Base-by-base conservation (phyloP, 345 rosid genomes). In the Brassica carinata region DNA sequence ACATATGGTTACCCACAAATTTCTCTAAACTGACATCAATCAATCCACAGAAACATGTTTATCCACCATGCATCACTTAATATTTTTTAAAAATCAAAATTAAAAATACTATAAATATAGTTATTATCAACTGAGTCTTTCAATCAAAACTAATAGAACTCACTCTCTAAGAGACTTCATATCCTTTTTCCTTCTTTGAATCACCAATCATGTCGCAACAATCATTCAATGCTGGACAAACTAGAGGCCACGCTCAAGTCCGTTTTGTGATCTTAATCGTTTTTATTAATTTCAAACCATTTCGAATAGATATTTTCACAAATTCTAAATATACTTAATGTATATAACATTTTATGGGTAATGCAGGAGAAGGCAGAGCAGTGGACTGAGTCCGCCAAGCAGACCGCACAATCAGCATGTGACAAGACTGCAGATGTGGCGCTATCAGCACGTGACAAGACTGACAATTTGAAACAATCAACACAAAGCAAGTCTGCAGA, bases 351-450 rank as follows among this genome's bases (percentile, higher is more conserved):
- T 74, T 18, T 9, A 27, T 81, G 53, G 6, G 55, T 30, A 29
- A 38, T 58, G 11, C 7, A 81, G 84, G 81, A 76, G 77, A 81
- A 72, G 48, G 84, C 84, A 9, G 80, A 72, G 65, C 77, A 71
- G 14, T 81, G 84, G 84, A 81, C 84, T 18, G 81, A 81, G 36
- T 81, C 81, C 19, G 81, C 84, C 0, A 76, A 81, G 29, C 77
- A 81, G 48, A 81, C 84, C 2, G 81, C 77, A 36, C 70, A 76
- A 55, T 65, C 83, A 34, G 77, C 84, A 40, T 2, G 74, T 71
- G 84, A 81, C 11, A 81, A 81, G 15, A 76, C 84, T 5, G 77
- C 69, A 10, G 73, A 76, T 30, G 15, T 5, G 14, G 76, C 84
- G 57, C 73, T 75, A 1, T 67, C 69, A 63, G 79, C 87, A 10